Conservation (phyloP, 495 filamentous ascomycete genomes). For the Geoglossum glabrum region DNA sequence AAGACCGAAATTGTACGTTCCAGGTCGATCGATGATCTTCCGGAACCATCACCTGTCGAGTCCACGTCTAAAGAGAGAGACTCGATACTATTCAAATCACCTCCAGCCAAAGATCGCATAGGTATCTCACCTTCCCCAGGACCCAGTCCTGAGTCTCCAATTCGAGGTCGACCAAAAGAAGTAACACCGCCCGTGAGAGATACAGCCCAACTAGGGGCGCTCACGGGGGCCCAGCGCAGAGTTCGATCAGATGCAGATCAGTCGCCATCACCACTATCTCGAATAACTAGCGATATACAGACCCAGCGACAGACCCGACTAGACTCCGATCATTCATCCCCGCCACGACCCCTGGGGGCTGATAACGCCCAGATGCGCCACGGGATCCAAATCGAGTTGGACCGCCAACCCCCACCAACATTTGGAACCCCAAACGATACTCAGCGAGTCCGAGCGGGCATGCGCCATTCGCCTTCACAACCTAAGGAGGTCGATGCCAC, state of each 20-base stretch:
- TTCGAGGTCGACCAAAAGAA: not conserved
- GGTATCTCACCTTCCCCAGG: conserved; percentile 5
- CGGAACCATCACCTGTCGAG: conserved; percentile 22
- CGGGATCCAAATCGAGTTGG: not conserved
- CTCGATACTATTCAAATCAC: conserved; percentile 32
- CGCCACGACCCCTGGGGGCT: not conserved
- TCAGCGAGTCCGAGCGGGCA: not conserved
- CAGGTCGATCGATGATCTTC: not conserved
- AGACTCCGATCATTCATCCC: not conserved
- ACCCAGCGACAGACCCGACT: not conserved
- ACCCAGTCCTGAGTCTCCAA: not conserved
- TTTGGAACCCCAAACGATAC: not conserved
- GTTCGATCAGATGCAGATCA: not conserved
- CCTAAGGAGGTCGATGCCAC: not conserved
- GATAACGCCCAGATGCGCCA: not conserved
- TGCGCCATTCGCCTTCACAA: not conserved
- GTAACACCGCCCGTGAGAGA: not conserved
- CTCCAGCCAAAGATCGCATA: conserved; percentile 21
- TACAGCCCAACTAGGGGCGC: not conserved
- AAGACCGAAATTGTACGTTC: not conserved
- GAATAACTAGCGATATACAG: not conserved
- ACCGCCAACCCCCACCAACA: not conserved
- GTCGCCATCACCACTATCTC: not conserved
- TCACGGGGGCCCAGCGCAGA: not conserved
- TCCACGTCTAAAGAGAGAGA: conserved; percentile 32